These are phyloP conservation scores for Aulographum hederae DNA, from an alignment of 2,329 filamentous ascomycete species.

Conservation along the genomic window DNA sequence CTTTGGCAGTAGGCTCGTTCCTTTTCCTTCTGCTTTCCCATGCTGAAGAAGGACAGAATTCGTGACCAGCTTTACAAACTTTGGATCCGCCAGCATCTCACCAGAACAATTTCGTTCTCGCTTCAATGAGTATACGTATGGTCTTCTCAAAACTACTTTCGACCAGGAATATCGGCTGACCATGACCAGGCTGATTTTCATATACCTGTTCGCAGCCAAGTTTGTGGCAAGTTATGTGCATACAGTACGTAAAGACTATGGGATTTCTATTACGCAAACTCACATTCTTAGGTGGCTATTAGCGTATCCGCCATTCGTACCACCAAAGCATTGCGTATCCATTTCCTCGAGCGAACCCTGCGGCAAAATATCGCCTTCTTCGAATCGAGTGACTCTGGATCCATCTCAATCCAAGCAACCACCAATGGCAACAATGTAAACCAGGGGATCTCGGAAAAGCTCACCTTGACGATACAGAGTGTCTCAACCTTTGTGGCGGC, in stretches of 20 bases:
- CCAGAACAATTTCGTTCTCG: constrained; percentile 19
- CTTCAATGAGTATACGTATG: constrained; percentile 17
- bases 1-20: too few relatives aligned
- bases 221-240: constrained; percentile 45
- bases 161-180: too few relatives aligned
- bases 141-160: too few relatives aligned
- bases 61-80: constrained; percentile 26
- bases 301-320: constrained; percentile 33
- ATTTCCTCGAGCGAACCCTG: constrained; percentile 47
- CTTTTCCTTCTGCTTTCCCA: too few relatives aligned
- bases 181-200: constrained; percentile 41
- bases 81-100: constrained; percentile 14
- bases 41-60: too few relatives aligned
- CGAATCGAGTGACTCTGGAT: constrained; percentile 37
- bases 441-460: constrained; percentile 21
- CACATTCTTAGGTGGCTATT: constrained; percentile 13
- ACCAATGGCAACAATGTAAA: constrained; percentile 22
- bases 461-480: constrained; percentile 14
- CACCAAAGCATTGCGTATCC: constrained; percentile 32
- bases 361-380: constrained; percentile 48
- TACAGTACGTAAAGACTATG: constrained; percentile 31
- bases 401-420: constrained; percentile 45
- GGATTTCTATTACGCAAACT: neutral
- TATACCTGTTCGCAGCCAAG: constrained; percentile 51
- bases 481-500: constrained; percentile 20